These are phyloP conservation scores for Schoenoplectus triqueter DNA, from an alignment of 202 grass and related monocot species.

Conservation along the genomic window DNA sequence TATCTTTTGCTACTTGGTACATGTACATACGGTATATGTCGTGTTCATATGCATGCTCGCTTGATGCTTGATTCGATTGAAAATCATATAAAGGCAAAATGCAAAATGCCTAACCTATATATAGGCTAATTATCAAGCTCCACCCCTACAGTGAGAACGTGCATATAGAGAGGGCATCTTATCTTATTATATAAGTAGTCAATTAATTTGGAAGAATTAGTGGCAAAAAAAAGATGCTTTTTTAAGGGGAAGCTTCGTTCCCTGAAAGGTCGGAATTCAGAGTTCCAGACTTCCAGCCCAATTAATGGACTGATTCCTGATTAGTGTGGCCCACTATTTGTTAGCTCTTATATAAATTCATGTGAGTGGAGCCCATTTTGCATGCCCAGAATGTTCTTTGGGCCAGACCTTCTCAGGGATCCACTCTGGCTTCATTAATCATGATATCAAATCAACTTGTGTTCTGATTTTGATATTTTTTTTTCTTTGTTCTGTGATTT, in stretches of 20 bases:
- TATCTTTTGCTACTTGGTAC: not conserved
- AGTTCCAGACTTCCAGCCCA: constrained; percentile 21
- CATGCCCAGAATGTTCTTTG: constrained; percentile 26
- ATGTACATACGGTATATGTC: not conserved
- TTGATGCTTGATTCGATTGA: not conserved
- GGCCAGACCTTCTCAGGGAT: not conserved
- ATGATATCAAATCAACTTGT: not conserved
- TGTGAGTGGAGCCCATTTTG: not conserved
- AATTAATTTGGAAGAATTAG: constrained; percentile 13
- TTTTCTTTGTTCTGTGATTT: not conserved
- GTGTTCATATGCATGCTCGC: not conserved
- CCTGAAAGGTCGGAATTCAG: constrained; percentile 22
- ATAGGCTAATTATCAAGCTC: not conserved
- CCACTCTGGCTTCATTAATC: not conserved
- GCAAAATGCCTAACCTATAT: not conserved
- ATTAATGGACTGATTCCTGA: constrained; percentile 9
- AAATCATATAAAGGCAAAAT: not conserved
- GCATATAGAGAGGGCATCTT: constrained; percentile 12
- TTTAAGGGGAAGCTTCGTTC: constrained; percentile 2
- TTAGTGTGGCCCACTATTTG: constrained; percentile 16
- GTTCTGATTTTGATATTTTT: not conserved
- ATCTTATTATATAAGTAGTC: constrained; percentile 33
- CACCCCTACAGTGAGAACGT: not conserved
- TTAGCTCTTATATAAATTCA: not conserved
- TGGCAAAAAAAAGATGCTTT: not conserved